Percentiles rank a stretch among this genome's conserved stretches.
These are phyloP conservation scores for Aureoboletus auriporus DNA, from an alignment of 768 basidiomycete species.

Conservation along the genomic window DNA sequence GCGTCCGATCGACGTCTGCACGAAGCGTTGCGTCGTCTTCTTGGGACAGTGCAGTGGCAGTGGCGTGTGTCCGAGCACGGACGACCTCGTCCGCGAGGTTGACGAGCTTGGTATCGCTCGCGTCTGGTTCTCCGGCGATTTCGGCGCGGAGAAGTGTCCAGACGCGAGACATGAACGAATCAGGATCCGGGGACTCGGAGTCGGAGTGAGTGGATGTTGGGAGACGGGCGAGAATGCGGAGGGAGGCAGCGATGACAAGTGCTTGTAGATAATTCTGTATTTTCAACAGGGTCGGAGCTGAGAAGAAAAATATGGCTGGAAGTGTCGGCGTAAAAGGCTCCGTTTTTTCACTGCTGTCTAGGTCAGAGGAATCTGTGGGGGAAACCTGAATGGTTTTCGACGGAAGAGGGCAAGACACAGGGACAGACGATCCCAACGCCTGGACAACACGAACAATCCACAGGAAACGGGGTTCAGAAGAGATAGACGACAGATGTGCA, in stretches of 20 bases:
- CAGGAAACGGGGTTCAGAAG: slow-evolving; percentile 15
- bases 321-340: slow-evolving; percentile 25
- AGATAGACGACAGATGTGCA: slow-evolving; percentile 9
- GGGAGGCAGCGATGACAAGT: slow-evolving; percentile 57
- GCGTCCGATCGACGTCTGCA: slow-evolving; percentile 57
- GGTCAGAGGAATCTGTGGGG: not conserved
- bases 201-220: slow-evolving; percentile 17
- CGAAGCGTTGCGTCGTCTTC: slow-evolving; percentile 53
- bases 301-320: slow-evolving; percentile 67
- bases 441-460: slow-evolving; percentile 51
- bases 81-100: slow-evolving; percentile 76
- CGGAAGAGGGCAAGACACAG: slow-evolving; percentile 32
- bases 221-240: slow-evolving; percentile 52
- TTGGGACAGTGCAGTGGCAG: not conserved
- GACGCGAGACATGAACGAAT: slow-evolving; percentile 53
- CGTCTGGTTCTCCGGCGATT: slow-evolving; percentile 36
- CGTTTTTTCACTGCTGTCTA: not conserved
- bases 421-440: slow-evolving; percentile 42
- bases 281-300: slow-evolving; percentile 47
- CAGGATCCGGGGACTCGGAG: slow-evolving; percentile 7
- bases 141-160: slow-evolving; percentile 64
- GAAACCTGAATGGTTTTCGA: slow-evolving; percentile 12
- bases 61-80: slow-evolving; percentile 40
- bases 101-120: slow-evolving; percentile 48
- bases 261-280: slow-evolving; percentile 72